Evolutionary conservation across 2,329 filamentous ascomycete genomes (phyloP), one percentile per base, ranked within the genome.

Genomic region (Exophiala sp.): DNA sequence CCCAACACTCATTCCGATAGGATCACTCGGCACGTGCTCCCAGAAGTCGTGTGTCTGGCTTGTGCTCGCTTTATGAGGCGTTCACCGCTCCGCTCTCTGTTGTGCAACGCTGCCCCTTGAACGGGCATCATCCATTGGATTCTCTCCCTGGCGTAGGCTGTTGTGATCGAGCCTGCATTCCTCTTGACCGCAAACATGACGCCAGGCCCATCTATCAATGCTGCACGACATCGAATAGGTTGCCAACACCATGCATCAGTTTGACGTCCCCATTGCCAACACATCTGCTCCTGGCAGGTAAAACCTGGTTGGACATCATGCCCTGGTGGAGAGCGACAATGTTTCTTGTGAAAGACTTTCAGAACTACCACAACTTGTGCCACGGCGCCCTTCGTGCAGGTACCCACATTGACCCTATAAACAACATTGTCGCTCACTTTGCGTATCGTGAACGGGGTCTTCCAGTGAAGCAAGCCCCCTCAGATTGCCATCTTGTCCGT

Each of bases 11-110:
- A 30, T 27, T 34, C 35, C 27, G 35, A 37, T 22, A 21, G 35
- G 5, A 16, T 23, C 14, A 43, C 10, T 14, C 38, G 23, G 23
- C 49, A 52, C 40, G 34, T 44, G 49, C 38, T 43, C 21, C 23
- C 27, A 34, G 6, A 34, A 34, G 30, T 34, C 13, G 11, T 18
- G 14, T 34, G n/a, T 14, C 16, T 23, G 13, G 22, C 24, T 3
- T 29, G 21, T 46, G 37, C 23, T 13, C 47, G 21, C n/a, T 23
- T 43, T 24, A 19, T 52, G 44, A 44, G 48, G 44, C 34, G 43
- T 37, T 39, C 38, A 52, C 49, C 30, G 39, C 44, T 30, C 46
- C 18, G n/a, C n/a, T n/a, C 16, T 8, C 13, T 27, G 5, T 34
- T 19, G 49, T 48, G 19, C 19, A 21, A 52, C 32, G n/a, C 30